Conservation (phyloP, 139 green algal genomes). For the Ulvella scutata region DNA sequence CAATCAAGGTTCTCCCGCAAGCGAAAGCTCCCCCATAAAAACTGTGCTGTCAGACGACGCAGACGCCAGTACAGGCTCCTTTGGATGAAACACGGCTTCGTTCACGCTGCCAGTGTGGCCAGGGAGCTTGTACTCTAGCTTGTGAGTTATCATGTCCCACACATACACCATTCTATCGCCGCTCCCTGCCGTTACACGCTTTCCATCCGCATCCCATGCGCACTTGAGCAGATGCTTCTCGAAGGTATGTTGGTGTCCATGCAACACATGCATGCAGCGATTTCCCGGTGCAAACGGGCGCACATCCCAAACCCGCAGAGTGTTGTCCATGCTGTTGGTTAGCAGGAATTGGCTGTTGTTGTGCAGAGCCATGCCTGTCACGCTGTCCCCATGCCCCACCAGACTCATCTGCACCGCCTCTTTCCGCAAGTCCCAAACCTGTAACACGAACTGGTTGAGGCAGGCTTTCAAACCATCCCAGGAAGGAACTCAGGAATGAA, state of each 20-base stretch:
- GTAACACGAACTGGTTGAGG: neutral
- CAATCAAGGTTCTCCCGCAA: too few relatives aligned
- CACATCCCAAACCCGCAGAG: slow-evolving; percentile 58
- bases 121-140: slow-evolving; percentile 75
- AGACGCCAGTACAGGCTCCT: slow-evolving; percentile 61
- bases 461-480: neutral
- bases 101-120: slow-evolving; percentile 87
- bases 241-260: slow-evolving; percentile 74
- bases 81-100: slow-evolving; percentile 88
- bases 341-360: slow-evolving; percentile 79
- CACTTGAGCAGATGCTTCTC: slow-evolving; percentile 87
- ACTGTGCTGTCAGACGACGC: slow-evolving; percentile 60
- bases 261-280: slow-evolving; percentile 46
- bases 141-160: slow-evolving; percentile 21
- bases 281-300: slow-evolving; percentile 78
- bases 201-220: slow-evolving; percentile 74
- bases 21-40: slow-evolving; percentile 70
- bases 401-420: slow-evolving; percentile 37
- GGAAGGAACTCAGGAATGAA: neutral
- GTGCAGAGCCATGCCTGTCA: slow-evolving; percentile 71
- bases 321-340: slow-evolving; percentile 93
- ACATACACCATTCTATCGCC: slow-evolving; percentile 72
- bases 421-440: slow-evolving; percentile 72
- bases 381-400: slow-evolving; percentile 36
- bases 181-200: slow-evolving; percentile 59